Evolutionary conservation across 1,284 basidiomycete genomes (phyloP), one percentile per base, ranked within the genome.

Genomic region (Porogramme epimiltina): DNA sequence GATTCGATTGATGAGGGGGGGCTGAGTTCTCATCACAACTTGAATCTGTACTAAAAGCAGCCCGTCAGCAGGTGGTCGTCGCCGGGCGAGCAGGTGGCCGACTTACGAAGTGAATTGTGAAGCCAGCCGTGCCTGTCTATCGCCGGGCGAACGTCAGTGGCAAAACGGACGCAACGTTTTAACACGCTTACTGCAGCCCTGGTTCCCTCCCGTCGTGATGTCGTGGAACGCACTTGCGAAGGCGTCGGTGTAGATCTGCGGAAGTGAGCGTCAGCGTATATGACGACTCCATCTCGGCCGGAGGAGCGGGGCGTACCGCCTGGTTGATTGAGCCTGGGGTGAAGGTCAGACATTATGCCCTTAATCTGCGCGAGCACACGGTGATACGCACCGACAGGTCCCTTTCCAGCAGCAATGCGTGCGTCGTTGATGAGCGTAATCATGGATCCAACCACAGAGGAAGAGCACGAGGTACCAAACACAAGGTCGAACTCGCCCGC

Each of bases 121-220:
- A n/a, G n/a, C n/a, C n/a, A n/a, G n/a, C n/a, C n/a, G n/a, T n/a
- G n/a, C n/a, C n/a, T n/a, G n/a, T n/a, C n/a, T n/a, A n/a, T n/a
- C n/a, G n/a, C n/a, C n/a, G n/a, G n/a, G n/a, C n/a, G n/a, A n/a
- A n/a, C n/a, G n/a, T n/a, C n/a, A n/a, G n/a, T n/a, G n/a, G n/a
- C n/a, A n/a, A n/a, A n/a, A n/a, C n/a, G n/a, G n/a, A n/a, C n/a
- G n/a, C n/a, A n/a, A n/a, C n/a, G n/a, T n/a, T 25, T 19, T n/a
- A n/a, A 33, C n/a, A n/a, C 9, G 58, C 64, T 60, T 62, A n/a
- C 45, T 69, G 50, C 75, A 79, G 19, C 78, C 79, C 52, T 69
- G 75, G 62, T 76, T 80, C 2, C 68, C 68, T 15, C 78, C 78
- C 11, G 59, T 67, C 1, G 72, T 79, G 49, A 80, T 78, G 58